phyloP scores from a whole-genome alignment of 2,329 filamentous ascomycete genomes.

The Basipetospora chlamydospora region DNA sequence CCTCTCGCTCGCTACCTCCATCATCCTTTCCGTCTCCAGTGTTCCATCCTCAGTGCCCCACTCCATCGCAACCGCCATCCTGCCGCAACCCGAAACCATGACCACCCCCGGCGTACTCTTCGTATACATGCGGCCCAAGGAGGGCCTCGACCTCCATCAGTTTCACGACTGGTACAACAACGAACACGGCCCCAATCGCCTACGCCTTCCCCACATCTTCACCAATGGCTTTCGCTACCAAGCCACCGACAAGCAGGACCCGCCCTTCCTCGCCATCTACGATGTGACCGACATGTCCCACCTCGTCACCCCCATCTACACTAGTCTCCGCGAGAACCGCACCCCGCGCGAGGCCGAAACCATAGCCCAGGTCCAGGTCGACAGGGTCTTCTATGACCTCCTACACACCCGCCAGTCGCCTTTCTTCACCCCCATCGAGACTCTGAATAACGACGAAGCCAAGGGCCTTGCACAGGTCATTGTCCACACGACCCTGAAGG shows the following conservation, averaged over 20 bases:
- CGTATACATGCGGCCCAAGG: slow-evolving; percentile 72
- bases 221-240: slow-evolving; percentile 67
- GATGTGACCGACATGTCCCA: slow-evolving; percentile 63
- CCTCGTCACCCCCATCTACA: slow-evolving; percentile 58
- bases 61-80: neutral
- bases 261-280: slow-evolving; percentile 67
- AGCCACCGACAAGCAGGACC: slow-evolving; percentile 46
- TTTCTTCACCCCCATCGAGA: slow-evolving; percentile 45
- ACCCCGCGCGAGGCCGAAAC: slow-evolving; percentile 37
- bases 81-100: slow-evolving; percentile 13
- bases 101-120: slow-evolving; percentile 55
- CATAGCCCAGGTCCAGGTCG: slow-evolving; percentile 46
- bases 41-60: neutral
- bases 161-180: slow-evolving; percentile 95
- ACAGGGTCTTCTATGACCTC: slow-evolving; percentile 56
- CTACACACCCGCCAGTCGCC: slow-evolving; percentile 39
- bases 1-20: neutral
- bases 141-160: slow-evolving; percentile 47
- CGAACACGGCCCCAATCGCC: slow-evolving; percentile 71
- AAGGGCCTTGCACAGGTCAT: slow-evolving; percentile 47
- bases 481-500: slow-evolving; percentile 41
- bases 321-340: slow-evolving; percentile 42
- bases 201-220: slow-evolving; percentile 61
- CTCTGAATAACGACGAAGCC: slow-evolving; percentile 41
- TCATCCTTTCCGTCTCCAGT: neutral